Base-by-base conservation (phyloP, 805 yeast species). In the Jamesozyma hellenica region DNA sequence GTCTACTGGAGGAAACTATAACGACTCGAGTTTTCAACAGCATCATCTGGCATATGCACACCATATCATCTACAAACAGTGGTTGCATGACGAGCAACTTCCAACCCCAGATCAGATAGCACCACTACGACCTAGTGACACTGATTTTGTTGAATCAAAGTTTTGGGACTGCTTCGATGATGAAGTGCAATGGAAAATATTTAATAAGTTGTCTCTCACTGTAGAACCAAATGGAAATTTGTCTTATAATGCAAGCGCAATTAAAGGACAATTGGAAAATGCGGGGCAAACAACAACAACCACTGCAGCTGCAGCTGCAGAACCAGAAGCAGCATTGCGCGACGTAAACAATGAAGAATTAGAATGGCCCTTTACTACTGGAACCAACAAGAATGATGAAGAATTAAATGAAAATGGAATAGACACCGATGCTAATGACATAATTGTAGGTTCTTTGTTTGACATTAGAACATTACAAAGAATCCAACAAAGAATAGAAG, bases 121-220 rank as follows among this genome's bases (percentile, higher is more conserved):
- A 21, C 16, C 4, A 19, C 29, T 5, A 7, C 6, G 28, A 6
- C 12, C 5, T 21, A 21, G 8, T 21, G 23, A 21, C 8, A 21
- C 30, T 4, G 30, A 13, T 10, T 15, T 15, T 28, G 32, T 29
- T 17, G 27, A 36, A 12, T 46, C 48, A 34, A 49, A 47, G 14
- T 58, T 50, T 35, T 58, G 63, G 63, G 60, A 55, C 32, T 49
- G 45, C 30, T 58, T 55, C 32, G 55, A 55, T 35, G 61, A 54
- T 28, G 60, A 56, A 36, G 61, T 54, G 9, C 54, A 52, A 36
- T 56, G 60, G 58, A 48, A 50, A 32, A 41, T 52, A 1, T 58
- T 58, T 36, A 50, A 51, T 30, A 42, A 45, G 39, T 45, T 23
- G 47, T 50, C 32, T 38, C 49, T 41, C 12, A 28, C 33, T 3